Conservation (phyloP, 805 yeast genomes). For the Henningerozyma blattae region DNA sequence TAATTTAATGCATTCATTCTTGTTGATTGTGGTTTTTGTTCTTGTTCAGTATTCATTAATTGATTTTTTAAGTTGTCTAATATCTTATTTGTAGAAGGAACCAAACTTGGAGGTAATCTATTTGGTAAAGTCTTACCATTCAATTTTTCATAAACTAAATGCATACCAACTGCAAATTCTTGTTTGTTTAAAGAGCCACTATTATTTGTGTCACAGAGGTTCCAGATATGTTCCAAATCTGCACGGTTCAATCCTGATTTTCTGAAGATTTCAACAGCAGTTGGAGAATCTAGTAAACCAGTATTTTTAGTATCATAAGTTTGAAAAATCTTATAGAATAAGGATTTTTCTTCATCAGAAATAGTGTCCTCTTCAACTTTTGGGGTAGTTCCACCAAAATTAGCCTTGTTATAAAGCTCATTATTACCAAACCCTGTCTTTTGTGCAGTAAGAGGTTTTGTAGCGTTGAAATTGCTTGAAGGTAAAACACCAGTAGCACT, state of each 20-base stretch:
- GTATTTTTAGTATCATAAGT: conserved; percentile 68
- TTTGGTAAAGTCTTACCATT: conserved; percentile 77
- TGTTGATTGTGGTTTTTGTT: conserved; percentile 7
- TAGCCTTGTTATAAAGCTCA: conserved; percentile 24
- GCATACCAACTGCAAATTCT: conserved; percentile 95
- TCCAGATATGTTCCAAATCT: conserved; percentile 87
- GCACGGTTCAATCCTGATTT: conserved; percentile 82
- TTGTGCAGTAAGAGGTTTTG: conserved; percentile 26
- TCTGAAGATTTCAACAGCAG: conserved; percentile 75
- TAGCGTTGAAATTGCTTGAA: conserved; percentile 25
- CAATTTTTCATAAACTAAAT: conserved; percentile 76
- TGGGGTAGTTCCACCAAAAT: conserved; percentile 23
- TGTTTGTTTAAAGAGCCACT: conserved; percentile 75
- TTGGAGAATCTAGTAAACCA: conserved; percentile 67
- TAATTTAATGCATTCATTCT: conserved; percentile 29
- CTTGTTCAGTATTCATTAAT: conserved; percentile 12
- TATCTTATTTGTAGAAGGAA: conserved; percentile 75
- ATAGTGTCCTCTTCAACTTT: conserved; percentile 45
- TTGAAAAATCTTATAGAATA: conserved; percentile 74
- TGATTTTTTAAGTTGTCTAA: conserved; percentile 59
- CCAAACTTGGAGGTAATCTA: conserved; percentile 72
- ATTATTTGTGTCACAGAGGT: conserved; percentile 67
- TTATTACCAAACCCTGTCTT: conserved; percentile 34
- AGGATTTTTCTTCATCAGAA: conserved; percentile 72
- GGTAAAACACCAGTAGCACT: conserved; percentile 57